A percentile compares a stretch with the other conserved stretches of the same genome.
phyloP scores from a whole-genome alignment of 2,329 filamentous ascomycete genomes.

The Fusarium pininemorale region DNA sequence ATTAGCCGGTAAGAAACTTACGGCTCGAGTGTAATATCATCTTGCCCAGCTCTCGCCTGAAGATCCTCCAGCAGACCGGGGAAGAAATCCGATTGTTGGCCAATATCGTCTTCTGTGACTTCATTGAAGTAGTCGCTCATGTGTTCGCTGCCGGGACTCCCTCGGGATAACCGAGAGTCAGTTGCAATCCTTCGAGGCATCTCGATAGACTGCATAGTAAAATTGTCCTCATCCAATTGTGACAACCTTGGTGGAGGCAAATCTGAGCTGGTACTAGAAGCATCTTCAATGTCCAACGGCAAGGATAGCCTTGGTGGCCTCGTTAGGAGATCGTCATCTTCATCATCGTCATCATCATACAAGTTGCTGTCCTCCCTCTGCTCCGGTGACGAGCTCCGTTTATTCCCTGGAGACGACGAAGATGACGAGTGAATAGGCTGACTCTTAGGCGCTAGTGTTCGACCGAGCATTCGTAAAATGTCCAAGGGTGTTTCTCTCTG shows the following conservation, averaged over 20 bases:
- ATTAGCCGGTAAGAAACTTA: constrained; percentile 27
- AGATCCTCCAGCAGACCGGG: constrained; percentile 58
- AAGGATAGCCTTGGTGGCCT: constrained; percentile 63
- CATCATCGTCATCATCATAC: constrained; percentile 61
- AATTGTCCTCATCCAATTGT: constrained; percentile 66
- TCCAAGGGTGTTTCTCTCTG: constrained; percentile 66
- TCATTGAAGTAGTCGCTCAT: constrained; percentile 62
- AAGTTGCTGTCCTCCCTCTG: constrained; percentile 54
- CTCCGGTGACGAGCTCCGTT: constrained; percentile 42
- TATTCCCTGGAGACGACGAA: constrained; percentile 51
- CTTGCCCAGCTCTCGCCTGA: constrained; percentile 49
- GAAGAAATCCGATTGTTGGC: constrained; percentile 62
- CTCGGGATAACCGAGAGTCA: constrained; percentile 58
- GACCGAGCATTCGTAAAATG: constrained; percentile 63
- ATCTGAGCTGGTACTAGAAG: constrained; percentile 63
- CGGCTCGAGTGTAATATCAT: constrained; percentile 57
- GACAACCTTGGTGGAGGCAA: constrained; percentile 63
- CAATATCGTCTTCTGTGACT: constrained; percentile 51
- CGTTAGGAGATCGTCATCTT: constrained; percentile 56
- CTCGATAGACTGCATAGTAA: constrained; percentile 68
- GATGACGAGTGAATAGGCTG: constrained; percentile 58
- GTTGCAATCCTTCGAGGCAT: constrained; percentile 62
- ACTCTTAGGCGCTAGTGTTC: constrained; percentile 61
- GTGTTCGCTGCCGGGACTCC: constrained; percentile 62
- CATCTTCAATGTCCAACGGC: constrained; percentile 59